Conservation (phyloP, 805 yeast genomes). For the Saccharomycopsis malanga region DNA sequence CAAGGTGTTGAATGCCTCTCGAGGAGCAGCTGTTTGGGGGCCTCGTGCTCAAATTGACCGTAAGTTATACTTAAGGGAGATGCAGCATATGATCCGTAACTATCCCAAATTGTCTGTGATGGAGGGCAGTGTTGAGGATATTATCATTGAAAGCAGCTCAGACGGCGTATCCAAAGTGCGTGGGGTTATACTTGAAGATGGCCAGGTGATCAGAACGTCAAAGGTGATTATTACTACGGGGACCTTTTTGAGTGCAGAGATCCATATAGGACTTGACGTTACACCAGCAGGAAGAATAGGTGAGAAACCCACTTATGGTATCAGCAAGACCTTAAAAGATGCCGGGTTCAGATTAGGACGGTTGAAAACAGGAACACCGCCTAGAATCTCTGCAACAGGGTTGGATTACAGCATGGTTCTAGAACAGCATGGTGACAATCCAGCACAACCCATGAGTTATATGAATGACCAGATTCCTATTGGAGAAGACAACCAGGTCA, state of each 20-base stretch:
- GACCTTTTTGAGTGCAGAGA: conserved; percentile 89
- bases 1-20: conserved; percentile 73
- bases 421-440: conserved; percentile 73
- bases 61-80: conserved; percentile 62
- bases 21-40: conserved; percentile 97
- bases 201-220: conserved; percentile 49
- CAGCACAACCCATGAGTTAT: conserved; percentile 87
- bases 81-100: conserved; percentile 59
- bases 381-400: conserved; percentile 66
- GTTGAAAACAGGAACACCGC: conserved; percentile 96
- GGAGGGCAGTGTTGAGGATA: conserved; percentile 79
- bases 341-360: conserved; percentile 84
- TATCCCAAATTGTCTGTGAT: conserved; percentile 52
- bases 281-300: conserved; percentile 93
- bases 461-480: conserved; percentile 64
- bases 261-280: conserved; percentile 76
- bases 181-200: conserved; percentile 73
- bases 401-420: conserved; percentile 60
- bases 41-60: conserved; percentile 96
- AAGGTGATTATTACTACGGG: conserved; percentile 91
- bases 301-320: conserved; percentile 85
- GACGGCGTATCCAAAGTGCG: conserved; percentile 35
- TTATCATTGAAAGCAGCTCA: conserved; percentile 47
- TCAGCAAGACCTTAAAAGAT: conserved; percentile 66
- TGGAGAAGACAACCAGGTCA: conserved; percentile 44